Conservation (phyloP, 176 grass and related monocot genomes). For the Eleusine coracana region DNA sequence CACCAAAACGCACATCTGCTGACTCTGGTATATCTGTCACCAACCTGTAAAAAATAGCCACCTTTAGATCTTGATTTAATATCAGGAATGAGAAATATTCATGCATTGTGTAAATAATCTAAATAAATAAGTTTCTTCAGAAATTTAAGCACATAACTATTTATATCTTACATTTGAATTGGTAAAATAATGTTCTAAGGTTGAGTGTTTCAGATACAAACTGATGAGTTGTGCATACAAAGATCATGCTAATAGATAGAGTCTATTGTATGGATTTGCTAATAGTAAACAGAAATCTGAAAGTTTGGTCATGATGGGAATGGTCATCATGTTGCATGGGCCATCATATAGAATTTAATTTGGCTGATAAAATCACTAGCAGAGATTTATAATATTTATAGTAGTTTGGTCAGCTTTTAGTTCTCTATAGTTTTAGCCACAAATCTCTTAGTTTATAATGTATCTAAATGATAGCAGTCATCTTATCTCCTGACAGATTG, state of each 20-base stretch:
- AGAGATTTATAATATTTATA: not conserved
- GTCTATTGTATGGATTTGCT: conserved; percentile 8
- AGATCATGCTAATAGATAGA: not conserved
- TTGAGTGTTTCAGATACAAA: not conserved
- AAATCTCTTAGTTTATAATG: not conserved
- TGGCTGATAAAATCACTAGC: not conserved
- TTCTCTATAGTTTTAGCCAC: conserved; percentile 29
- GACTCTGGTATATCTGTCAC: conserved; percentile 89
- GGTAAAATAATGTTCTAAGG: conserved; percentile 11
- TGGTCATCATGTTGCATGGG: not conserved
- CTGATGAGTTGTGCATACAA: conserved; percentile 9
- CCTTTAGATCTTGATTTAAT: conserved; percentile 42
- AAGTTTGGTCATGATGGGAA: conserved; percentile 15
- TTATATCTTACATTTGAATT: conserved; percentile 23
- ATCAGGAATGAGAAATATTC: conserved; percentile 9
- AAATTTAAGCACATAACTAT: not conserved
- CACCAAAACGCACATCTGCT: conserved; percentile 70
- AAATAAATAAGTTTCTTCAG: not conserved
- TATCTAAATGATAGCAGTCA: not conserved
- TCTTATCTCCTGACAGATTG: conserved; percentile 12
- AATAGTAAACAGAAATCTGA: not conserved
- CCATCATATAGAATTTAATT: conserved; percentile 1
- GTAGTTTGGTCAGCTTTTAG: conserved; percentile 17
- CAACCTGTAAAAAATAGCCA: conserved; percentile 62
- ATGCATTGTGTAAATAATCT: conserved; percentile 17